phyloP scores from a whole-genome alignment of 495 filamentous ascomycete genomes.

The Evernia prunastri region DNA sequence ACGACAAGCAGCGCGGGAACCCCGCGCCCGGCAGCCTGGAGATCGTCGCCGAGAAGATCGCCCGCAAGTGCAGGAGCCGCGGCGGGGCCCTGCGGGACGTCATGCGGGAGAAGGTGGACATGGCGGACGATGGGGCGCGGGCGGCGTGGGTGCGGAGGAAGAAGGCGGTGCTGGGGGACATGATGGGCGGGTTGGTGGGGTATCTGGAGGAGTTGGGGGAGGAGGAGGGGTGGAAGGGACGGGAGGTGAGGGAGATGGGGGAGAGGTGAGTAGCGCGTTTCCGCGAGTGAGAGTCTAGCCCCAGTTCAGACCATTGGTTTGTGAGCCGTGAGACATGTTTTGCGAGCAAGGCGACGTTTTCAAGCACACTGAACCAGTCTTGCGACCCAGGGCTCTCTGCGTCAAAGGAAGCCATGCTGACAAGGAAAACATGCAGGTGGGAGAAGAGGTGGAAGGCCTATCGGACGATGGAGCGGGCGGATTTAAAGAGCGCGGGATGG shows the following conservation, averaged over 20 bases:
- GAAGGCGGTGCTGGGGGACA: background rate
- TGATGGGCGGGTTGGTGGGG: background rate
- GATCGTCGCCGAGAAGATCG: background rate
- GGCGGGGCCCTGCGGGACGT: background rate
- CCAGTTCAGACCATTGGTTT: no score
- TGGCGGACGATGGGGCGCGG: background rate
- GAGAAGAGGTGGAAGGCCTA: conserved; percentile 1
- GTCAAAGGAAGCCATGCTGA: no score
- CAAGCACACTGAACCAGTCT: no score
- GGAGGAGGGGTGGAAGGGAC: background rate
- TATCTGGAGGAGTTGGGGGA: conserved; percentile 3
- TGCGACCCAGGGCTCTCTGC: no score
- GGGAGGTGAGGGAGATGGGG: conserved; percentile 3
- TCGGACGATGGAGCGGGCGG: background rate
- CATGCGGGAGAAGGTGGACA: conserved; percentile 4
- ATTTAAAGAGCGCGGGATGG: background rate
- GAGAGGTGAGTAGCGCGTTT: no score
- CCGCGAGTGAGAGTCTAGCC: no score
- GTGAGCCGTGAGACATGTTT: no score
- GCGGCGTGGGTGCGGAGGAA: background rate
- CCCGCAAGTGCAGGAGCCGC: background rate
- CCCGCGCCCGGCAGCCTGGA: background rate
- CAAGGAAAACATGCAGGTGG: no score
- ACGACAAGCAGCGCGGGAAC: background rate
- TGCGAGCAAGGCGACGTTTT: no score